These are phyloP conservation scores for Cadophora sp. DNA, from an alignment of 2,329 filamentous ascomycete genomes.

Conservation along the genomic window DNA sequence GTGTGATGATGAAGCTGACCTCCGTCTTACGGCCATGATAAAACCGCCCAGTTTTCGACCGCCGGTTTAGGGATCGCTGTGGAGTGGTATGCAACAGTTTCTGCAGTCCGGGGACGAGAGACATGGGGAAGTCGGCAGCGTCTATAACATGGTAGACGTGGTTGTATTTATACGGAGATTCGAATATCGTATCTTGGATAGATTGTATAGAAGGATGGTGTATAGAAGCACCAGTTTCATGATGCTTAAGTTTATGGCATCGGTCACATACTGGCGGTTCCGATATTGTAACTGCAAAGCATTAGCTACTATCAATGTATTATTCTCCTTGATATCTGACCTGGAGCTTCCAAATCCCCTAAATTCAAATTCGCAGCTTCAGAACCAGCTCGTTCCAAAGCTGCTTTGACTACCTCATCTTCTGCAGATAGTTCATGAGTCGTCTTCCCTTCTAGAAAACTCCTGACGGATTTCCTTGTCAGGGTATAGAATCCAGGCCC, in stretches of 20 bases:
- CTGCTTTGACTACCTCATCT: constrained; percentile 54
- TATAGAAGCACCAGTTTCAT: constrained; percentile 74
- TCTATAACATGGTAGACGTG: constrained; percentile 96
- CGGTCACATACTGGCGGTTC: constrained; percentile 76
- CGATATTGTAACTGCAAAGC: constrained; percentile 27
- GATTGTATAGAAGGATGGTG: constrained; percentile 82
- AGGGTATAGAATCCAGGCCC: constrained; percentile 64
- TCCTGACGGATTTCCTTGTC: constrained; percentile 57
- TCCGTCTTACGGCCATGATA: constrained; percentile 73
- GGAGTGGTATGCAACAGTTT: constrained; percentile 73
- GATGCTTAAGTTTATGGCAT: constrained; percentile 82
- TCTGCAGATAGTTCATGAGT: constrained; percentile 43
- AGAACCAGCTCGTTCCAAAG: constrained; percentile 37
- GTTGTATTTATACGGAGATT: constrained; percentile 89
- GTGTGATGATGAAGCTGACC: constrained; percentile 89
- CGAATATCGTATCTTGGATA: constrained; percentile 82
- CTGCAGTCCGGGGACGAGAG: constrained; percentile 79
- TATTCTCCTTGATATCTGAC: constrained; percentile 20
- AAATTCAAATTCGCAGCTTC: constrained; percentile 26
- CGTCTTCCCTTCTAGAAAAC: constrained; percentile 50
- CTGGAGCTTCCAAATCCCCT: constrained; percentile 25
- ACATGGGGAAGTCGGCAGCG: constrained; percentile 96
- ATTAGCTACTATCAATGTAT: constrained; percentile 18
- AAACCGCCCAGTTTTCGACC: constrained; percentile 72
- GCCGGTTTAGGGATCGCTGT: constrained; percentile 80